A percentile compares a stretch with the other conserved stretches of the same genome.
phyloP scores from a whole-genome alignment of 768 basidiomycete genomes.

The Ephemerocybe angulata region DNA sequence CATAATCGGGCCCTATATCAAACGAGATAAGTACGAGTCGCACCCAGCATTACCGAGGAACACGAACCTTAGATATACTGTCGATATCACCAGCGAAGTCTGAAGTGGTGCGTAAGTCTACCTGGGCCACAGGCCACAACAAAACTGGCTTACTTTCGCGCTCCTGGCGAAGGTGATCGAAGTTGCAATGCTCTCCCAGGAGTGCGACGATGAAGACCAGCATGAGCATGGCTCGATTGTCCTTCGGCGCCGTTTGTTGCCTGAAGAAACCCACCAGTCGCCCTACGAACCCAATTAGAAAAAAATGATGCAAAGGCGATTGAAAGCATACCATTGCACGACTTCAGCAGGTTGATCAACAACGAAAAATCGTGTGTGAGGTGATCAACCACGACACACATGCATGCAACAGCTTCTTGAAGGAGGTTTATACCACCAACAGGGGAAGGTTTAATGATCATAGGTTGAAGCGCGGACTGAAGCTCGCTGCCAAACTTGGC shows the following conservation, averaged over 20 bases:
- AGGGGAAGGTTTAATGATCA: constrained; percentile 84
- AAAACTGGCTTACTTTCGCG: constrained; percentile 52
- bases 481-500: constrained; percentile 85
- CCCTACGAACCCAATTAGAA: constrained; percentile 55
- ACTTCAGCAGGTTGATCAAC: constrained; percentile 76
- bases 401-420: constrained; percentile 90
- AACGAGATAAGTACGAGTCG: not conserved
- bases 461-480: constrained; percentile 76
- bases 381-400: constrained; percentile 79
- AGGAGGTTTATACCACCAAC: constrained; percentile 65
- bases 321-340: constrained; percentile 64
- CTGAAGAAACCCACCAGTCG: constrained; percentile 30
- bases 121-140: not conserved
- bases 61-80: constrained; percentile 50
- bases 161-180: constrained; percentile 70
- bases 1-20: constrained; percentile 63
- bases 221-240: constrained; percentile 56
- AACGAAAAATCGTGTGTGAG: constrained; percentile 84
- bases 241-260: constrained; percentile 41
- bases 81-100: constrained; percentile 57
- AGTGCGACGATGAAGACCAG: constrained; percentile 83
- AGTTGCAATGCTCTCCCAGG: constrained; percentile 85
- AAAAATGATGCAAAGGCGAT: constrained; percentile 1
- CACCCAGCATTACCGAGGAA: not conserved
- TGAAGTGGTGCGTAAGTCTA: constrained; percentile 19